phyloP scores from a whole-genome alignment of 371 early-diverging fungal species.

The Lichtheimia hyalospora region DNA sequence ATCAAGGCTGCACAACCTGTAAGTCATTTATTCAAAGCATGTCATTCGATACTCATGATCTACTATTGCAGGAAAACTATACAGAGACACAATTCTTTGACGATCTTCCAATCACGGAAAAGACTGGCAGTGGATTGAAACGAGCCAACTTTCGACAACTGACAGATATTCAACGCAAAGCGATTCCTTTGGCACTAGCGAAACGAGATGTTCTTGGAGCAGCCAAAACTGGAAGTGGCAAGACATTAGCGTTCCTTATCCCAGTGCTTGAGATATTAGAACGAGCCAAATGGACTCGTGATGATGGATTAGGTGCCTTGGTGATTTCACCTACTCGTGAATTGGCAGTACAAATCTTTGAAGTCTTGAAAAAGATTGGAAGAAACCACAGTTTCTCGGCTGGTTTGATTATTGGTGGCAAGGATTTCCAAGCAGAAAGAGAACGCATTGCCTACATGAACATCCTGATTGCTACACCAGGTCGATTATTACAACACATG shows the following conservation, averaged over 20 bases:
- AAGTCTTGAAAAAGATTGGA: slow-evolving; percentile 90
- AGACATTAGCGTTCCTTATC: slow-evolving; percentile 97
- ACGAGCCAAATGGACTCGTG: slow-evolving; percentile 77
- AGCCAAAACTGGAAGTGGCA: slow-evolving; percentile 99
- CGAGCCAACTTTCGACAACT: slow-evolving; percentile 83
- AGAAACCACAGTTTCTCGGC: slow-evolving; percentile 86
- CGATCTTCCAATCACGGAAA: slow-evolving; percentile 70
- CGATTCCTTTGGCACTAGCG: slow-evolving; percentile 86
- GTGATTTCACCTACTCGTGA: slow-evolving; percentile 99
- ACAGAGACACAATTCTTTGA: slow-evolving; percentile 40
- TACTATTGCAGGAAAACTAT: slow-evolving; percentile 34
- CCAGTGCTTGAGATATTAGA: slow-evolving; percentile 89
- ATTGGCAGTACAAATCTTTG: slow-evolving; percentile 96
- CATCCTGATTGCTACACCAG: slow-evolving; percentile 97
- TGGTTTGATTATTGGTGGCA: slow-evolving; percentile 96
- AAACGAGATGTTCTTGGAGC: slow-evolving; percentile 95
- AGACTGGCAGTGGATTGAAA: slow-evolving; percentile 69
- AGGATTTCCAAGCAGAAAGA: slow-evolving; percentile 88
- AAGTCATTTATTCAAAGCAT: slow-evolving; percentile 6
- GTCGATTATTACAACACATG: slow-evolving; percentile 97
- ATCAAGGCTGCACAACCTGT: slow-evolving; percentile 37
- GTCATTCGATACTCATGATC: background rate
- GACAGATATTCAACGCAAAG: slow-evolving; percentile 96
- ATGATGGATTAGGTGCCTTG: slow-evolving; percentile 90
- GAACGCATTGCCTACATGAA: slow-evolving; percentile 88